These are phyloP conservation scores for Acacia confusa DNA, from an alignment of 306 rosid species.

Conservation along the genomic window DNA sequence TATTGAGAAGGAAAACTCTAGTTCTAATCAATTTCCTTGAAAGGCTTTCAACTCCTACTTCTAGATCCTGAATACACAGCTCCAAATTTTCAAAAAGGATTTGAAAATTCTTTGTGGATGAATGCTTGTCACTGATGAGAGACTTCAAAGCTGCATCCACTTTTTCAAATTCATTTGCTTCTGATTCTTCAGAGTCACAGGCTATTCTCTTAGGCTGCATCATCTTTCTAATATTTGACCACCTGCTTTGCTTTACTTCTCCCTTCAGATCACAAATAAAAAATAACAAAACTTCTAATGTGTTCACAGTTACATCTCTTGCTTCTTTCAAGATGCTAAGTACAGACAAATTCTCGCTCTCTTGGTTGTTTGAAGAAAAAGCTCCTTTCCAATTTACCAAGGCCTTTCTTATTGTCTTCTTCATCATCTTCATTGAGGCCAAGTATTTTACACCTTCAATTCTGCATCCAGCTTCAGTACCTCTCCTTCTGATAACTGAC, in stretches of 20 bases:
- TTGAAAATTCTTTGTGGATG: constrained; percentile 1
- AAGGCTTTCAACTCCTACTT: background rate
- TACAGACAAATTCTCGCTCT: background rate
- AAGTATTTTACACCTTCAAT: constrained; percentile 18
- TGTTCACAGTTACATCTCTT: constrained; percentile 23
- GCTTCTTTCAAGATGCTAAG: constrained; percentile 17
- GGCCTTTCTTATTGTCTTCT: constrained; percentile 14
- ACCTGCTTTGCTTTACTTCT: constrained; percentile 13
- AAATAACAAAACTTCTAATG: constrained; percentile 13
- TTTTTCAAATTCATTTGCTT: constrained; percentile 27
- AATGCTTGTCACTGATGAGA: background rate
- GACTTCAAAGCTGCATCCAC: background rate
- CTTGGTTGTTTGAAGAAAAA: background rate
- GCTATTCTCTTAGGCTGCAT: constrained; percentile 14
- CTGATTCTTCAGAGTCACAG: constrained; percentile 5
- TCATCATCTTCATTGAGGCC: constrained; percentile 25
- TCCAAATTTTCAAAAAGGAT: background rate
- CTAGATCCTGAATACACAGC: constrained; percentile 3
- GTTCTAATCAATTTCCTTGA: constrained; percentile 19
- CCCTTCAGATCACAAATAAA: constrained; percentile 23
- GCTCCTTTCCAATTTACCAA: background rate
- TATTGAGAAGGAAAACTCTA: constrained; percentile 23
- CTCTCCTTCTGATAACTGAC: constrained; percentile 8
- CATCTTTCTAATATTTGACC: constrained; percentile 25
- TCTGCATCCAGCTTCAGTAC: background rate